phyloP scores from a whole-genome alignment of 352 stramenopile genomes.

The Pythium diclinum region DNA sequence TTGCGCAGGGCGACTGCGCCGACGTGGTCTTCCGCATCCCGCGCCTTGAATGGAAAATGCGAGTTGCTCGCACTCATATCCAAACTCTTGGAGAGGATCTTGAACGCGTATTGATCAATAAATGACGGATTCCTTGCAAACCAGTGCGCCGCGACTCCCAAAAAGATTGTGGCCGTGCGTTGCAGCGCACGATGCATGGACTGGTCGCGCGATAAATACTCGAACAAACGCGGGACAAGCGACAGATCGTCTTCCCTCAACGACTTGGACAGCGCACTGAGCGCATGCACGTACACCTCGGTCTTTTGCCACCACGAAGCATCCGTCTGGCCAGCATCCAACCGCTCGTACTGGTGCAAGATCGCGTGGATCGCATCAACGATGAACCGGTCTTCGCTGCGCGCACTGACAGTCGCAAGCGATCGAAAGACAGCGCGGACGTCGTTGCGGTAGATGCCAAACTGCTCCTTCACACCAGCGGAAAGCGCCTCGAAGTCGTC shows the following conservation, averaged over 20 bases:
- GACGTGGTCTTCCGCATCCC: slow-evolving; percentile 58
- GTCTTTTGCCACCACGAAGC: slow-evolving; percentile 65
- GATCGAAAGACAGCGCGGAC: slow-evolving; percentile 73
- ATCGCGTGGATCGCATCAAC: slow-evolving; percentile 71
- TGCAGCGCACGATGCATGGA: slow-evolving; percentile 54
- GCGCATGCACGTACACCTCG: slow-evolving; percentile 80
- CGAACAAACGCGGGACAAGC: slow-evolving; percentile 68
- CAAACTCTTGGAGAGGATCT: slow-evolving; percentile 72
- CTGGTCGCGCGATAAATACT: slow-evolving; percentile 65
- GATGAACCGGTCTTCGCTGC: slow-evolving; percentile 77
- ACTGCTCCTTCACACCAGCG: slow-evolving; percentile 53
- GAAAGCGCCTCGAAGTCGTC: slow-evolving; percentile 50
- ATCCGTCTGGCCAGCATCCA: slow-evolving; percentile 33
- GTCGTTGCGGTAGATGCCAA: slow-evolving; percentile 66
- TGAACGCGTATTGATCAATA: slow-evolving; percentile 53
- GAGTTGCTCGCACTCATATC: slow-evolving; percentile 38
- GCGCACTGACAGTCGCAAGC: slow-evolving; percentile 61
- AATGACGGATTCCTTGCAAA: slow-evolving; percentile 65
- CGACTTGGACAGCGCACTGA: slow-evolving; percentile 80
- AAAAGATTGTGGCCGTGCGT: slow-evolving; percentile 65
- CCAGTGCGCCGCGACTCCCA: slow-evolving; percentile 69
- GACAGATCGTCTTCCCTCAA: slow-evolving; percentile 75
- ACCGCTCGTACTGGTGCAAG: slow-evolving; percentile 65
- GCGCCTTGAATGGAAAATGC: slow-evolving; percentile 43
- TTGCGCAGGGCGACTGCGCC: slow-evolving; percentile 70